Percentiles rank a stretch among this genome's conserved stretches.
These are phyloP conservation scores for Antitrichia curtipendula DNA, from an alignment of 225 moss, liverwort and hornwort species.

Conservation along the genomic window DNA sequence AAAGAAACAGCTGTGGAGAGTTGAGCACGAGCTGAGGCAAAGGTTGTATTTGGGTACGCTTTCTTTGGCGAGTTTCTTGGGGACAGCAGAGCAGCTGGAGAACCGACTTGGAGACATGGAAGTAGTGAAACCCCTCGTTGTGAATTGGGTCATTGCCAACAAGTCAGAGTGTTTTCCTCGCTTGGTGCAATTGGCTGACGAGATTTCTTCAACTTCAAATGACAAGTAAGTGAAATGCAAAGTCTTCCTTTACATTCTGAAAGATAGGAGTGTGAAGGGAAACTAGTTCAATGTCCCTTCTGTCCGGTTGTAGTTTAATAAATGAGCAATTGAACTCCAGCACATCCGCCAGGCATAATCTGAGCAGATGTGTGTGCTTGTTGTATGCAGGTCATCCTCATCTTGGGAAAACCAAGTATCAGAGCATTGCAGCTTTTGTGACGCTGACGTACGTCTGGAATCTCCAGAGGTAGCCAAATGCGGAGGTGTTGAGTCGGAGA, in stretches of 20 bases:
- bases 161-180: slow-evolving; percentile 27
- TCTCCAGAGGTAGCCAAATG: slow-evolving; percentile 44
- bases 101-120: slow-evolving; percentile 14
- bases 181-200: slow-evolving; percentile 46
- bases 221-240: slow-evolving; percentile 29
- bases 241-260: neutral
- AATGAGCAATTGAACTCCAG: neutral
- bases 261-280: neutral
- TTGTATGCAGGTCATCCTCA: slow-evolving; percentile 15
- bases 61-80: slow-evolving; percentile 10
- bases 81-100: slow-evolving; percentile 26
- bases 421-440: slow-evolving; percentile 63
- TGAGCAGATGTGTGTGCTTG: neutral
- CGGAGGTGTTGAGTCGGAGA: slow-evolving; percentile 14
- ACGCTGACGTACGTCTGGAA: slow-evolving; percentile 27
- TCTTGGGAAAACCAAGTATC: neutral
- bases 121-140: slow-evolving; percentile 27
- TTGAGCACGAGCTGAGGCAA: slow-evolving; percentile 83
- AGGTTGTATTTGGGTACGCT: slow-evolving; percentile 48
- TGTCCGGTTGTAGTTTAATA: neutral
- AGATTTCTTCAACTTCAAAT: slow-evolving; percentile 11
- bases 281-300: neutral
- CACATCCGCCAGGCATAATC: neutral
- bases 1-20: slow-evolving; percentile 39
- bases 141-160: slow-evolving; percentile 61